phyloP scores from a whole-genome alignment of 2,329 filamentous ascomycete species.

The Ramichloridium luteum region DNA sequence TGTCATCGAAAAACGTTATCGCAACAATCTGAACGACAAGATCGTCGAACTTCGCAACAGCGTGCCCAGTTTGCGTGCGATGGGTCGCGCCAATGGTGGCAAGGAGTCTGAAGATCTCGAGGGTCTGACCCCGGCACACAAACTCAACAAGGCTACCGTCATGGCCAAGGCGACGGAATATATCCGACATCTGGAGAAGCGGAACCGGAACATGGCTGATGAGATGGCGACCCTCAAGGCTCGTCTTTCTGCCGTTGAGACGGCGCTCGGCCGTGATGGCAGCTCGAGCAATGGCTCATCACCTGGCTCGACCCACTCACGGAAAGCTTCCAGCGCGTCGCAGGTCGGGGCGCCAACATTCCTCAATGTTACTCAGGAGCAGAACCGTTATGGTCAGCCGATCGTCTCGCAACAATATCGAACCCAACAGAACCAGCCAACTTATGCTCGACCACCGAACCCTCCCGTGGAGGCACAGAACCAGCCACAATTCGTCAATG shows the following conservation, averaged over 20 bases:
- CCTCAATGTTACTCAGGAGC: slow-evolving; percentile 18
- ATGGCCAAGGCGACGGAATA: slow-evolving; percentile 94
- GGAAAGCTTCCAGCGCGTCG: slow-evolving; percentile 19
- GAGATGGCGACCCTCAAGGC: slow-evolving; percentile 71
- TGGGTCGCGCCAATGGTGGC: slow-evolving; percentile 50
- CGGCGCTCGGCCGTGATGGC: slow-evolving; percentile 45
- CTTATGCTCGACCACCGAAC: slow-evolving; percentile 21
- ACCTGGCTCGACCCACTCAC: slow-evolving; percentile 11
- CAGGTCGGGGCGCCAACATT: slow-evolving; percentile 15
- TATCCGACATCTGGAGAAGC: slow-evolving; percentile 83
- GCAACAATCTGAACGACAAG: slow-evolving; percentile 94
- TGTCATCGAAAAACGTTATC: slow-evolving; percentile 95
- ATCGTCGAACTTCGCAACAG: slow-evolving; percentile 85
- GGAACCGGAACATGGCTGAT: slow-evolving; percentile 68
- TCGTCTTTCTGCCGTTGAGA: slow-evolving; percentile 52
- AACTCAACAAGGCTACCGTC: slow-evolving; percentile 95
- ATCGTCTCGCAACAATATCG: slow-evolving; percentile 22
- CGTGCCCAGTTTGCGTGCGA: slow-evolving; percentile 77
- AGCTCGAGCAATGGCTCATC: slow-evolving; percentile 13
- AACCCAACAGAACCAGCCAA: slow-evolving; percentile 22
- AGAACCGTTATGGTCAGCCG: slow-evolving; percentile 14
- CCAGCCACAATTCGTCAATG: slow-evolving; percentile 26
- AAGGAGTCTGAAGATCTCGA: slow-evolving; percentile 59
- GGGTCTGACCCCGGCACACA: slow-evolving; percentile 65
- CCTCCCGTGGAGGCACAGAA: slow-evolving; percentile 24